phyloP scores from a whole-genome alignment of 31 red algal species.

The Asparagopsis taxiformis region DNA sequence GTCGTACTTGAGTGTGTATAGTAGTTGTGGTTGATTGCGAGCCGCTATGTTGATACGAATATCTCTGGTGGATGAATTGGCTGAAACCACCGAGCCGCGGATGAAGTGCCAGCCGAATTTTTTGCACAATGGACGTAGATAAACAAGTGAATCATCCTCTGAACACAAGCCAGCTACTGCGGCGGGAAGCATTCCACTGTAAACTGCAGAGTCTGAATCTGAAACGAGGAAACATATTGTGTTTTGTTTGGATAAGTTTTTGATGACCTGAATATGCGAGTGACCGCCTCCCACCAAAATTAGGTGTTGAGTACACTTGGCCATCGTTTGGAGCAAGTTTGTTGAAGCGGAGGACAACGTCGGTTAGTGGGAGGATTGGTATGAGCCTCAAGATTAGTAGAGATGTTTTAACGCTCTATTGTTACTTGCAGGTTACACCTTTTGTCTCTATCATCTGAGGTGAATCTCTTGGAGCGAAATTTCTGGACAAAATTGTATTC shows the following conservation, averaged over 20 bases:
- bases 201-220: slow-evolving; percentile 45
- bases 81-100: slow-evolving; percentile 24
- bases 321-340: too few relatives aligned
- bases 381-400: too few relatives aligned
- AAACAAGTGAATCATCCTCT: slow-evolving; percentile 28
- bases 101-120: slow-evolving; percentile 55
- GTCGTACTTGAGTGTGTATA: slow-evolving; percentile 47
- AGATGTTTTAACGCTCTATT: too few relatives aligned
- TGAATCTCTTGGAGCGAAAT: too few relatives aligned
- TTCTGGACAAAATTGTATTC: too few relatives aligned
- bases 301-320: too few relatives aligned
- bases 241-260: not conserved
- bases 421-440: too few relatives aligned
- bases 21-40: not conserved
- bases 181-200: slow-evolving; percentile 92
- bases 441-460: too few relatives aligned
- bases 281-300: slow-evolving; percentile 93
- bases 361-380: too few relatives aligned
- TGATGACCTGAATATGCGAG: slow-evolving; percentile 77
- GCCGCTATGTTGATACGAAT: slow-evolving; percentile 12
- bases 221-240: slow-evolving; percentile 56
- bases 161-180: slow-evolving; percentile 61
- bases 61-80: slow-evolving; percentile 1
- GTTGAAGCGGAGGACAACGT: too few relatives aligned
- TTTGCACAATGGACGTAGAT: slow-evolving; percentile 42